Evolutionary conservation across 2,329 filamentous ascomycete genomes (phyloP).

Genomic region (Pochonia chlamydosporia): DNA sequence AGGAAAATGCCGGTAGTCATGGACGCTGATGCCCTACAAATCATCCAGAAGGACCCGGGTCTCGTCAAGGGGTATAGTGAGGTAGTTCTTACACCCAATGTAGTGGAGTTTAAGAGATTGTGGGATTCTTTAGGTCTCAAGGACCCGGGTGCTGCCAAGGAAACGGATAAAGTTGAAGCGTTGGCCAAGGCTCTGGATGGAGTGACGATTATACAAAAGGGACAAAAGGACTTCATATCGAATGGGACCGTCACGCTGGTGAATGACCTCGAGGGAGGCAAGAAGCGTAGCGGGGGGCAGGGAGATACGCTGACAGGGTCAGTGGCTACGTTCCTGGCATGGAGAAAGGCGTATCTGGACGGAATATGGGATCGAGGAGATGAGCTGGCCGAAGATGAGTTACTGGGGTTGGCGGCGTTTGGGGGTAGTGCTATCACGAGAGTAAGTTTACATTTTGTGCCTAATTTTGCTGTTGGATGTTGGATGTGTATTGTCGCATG

Average conservation of each 20-base stretch:
- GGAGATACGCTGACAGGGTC: constrained; percentile 91
- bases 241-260: constrained; percentile 71
- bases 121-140: constrained; percentile 71
- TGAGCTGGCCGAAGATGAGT: constrained; percentile 44
- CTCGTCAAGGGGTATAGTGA: constrained; percentile 75
- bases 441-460: constrained; percentile 37
- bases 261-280: constrained; percentile 72
- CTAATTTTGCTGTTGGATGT: not conserved
- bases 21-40: constrained; percentile 80
- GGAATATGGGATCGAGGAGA: constrained; percentile 62
- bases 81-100: constrained; percentile 89
- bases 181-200: constrained; percentile 75
- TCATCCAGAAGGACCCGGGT: constrained; percentile 70
- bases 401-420: constrained; percentile 75
- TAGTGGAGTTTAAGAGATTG: constrained; percentile 83
- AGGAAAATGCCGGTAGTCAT: constrained; percentile 73
- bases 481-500: not conserved
- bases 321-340: constrained; percentile 82
- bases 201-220: constrained; percentile 90
- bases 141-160: constrained; percentile 27
- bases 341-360: constrained; percentile 82
- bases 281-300: constrained; percentile 89
- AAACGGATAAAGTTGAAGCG: constrained; percentile 49
- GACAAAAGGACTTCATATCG: constrained; percentile 72
- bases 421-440: constrained; percentile 83